Percentiles rank a stretch among this genome's conserved stretches.
These are phyloP conservation scores for Amphichorda felina DNA, from an alignment of 2,329 filamentous ascomycete genomes.

Conservation along the genomic window DNA sequence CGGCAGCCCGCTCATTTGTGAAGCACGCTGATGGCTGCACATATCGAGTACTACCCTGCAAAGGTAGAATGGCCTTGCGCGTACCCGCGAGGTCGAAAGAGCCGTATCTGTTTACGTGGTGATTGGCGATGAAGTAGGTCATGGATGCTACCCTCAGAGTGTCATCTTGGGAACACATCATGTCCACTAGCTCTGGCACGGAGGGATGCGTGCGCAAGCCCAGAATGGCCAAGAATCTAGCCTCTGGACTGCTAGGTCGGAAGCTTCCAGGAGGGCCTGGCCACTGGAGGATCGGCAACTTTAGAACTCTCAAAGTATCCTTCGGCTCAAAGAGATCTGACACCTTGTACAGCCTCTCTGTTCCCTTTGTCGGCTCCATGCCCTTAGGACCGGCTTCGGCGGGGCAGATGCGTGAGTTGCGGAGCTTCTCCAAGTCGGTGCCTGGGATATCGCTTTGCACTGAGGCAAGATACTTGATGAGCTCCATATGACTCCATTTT, in stretches of 20 bases:
- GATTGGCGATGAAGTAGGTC: conserved; percentile 72
- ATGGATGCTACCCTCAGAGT: conserved; percentile 56
- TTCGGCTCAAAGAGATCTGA: conserved; percentile 76
- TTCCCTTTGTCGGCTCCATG: conserved; percentile 39
- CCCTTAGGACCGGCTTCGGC: conserved; percentile 53
- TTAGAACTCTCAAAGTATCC: conserved; percentile 54
- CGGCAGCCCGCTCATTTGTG: conserved; percentile 62
- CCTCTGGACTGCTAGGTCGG: conserved; percentile 56
- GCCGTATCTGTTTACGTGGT: conserved; percentile 66
- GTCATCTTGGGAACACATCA: conserved; percentile 56
- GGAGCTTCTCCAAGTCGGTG: conserved; percentile 69
- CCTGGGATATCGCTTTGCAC: conserved; percentile 80
- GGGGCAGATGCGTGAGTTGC: conserved; percentile 69
- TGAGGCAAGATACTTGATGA: conserved; percentile 88
- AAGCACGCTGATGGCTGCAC: conserved; percentile 70
- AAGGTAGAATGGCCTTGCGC: conserved; percentile 54
- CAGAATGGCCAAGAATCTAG: conserved; percentile 57
- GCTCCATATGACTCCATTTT: conserved; percentile 85
- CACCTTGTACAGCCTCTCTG: conserved; percentile 51
- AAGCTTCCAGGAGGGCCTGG: conserved; percentile 54
- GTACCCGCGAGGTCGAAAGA: conserved; percentile 45
- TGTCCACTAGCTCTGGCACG: conserved; percentile 61
- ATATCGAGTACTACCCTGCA: conserved; percentile 56
- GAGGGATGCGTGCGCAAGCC: conserved; percentile 64
- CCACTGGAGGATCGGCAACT: conserved; percentile 73